Evolutionary conservation across 2,329 filamentous ascomycete species (phyloP).

Genomic region (Trichoderma harzianum): DNA sequence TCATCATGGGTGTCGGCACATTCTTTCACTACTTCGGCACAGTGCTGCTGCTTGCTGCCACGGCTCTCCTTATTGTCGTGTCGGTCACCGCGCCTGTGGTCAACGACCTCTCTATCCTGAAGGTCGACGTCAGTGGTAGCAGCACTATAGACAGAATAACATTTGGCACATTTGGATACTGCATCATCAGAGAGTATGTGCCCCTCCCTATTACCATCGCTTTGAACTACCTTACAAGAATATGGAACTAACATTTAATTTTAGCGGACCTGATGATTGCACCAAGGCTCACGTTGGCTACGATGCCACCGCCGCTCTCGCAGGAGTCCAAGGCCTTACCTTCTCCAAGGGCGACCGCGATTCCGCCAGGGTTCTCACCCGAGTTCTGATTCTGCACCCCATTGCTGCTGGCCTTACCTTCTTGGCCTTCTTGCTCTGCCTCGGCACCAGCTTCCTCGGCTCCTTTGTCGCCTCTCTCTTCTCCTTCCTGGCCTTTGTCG

Average conservation of each 20-base stretch:
- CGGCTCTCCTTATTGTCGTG: constrained; percentile 55
- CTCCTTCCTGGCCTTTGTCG: constrained; percentile 49
- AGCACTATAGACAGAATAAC: constrained; percentile 38
- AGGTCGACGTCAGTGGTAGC: constrained; percentile 43
- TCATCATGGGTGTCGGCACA: constrained; percentile 47
- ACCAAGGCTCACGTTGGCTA: constrained; percentile 52
- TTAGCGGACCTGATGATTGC: constrained; percentile 46
- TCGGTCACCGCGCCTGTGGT: constrained; percentile 58
- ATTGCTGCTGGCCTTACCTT: constrained; percentile 56
- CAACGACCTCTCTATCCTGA: constrained; percentile 51
- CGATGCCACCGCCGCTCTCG: constrained; percentile 47
- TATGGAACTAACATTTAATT: not conserved
- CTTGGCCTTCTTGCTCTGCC: constrained; percentile 54
- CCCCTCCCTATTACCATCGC: too few relatives aligned
- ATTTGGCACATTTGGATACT: constrained; percentile 62
- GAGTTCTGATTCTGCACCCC: constrained; percentile 61
- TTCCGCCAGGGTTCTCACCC: constrained; percentile 50
- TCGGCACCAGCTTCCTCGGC: constrained; percentile 51
- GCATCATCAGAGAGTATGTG: constrained; percentile 34
- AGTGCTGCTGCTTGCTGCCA: constrained; percentile 53
- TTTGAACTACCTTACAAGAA: not conserved
- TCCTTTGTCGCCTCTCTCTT: constrained; percentile 50
- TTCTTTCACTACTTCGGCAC: constrained; percentile 57
- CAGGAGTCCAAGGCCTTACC: constrained; percentile 33
- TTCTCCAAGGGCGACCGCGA: constrained; percentile 43